Evolutionary conservation across 441 rosid species (phyloP).

Genomic region (Populus hybrid): DNA sequence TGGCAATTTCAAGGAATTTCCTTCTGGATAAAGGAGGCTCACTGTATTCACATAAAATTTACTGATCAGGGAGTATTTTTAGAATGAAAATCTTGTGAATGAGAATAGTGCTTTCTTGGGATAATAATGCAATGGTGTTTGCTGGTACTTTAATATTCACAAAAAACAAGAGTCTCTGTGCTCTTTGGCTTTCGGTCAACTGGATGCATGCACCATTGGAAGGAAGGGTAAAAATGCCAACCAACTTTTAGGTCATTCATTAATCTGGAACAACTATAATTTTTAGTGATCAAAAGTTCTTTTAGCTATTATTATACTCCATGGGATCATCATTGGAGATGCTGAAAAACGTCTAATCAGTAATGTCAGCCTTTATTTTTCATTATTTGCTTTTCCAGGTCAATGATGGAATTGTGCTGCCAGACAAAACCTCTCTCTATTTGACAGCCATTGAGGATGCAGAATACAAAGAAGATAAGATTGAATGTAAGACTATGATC

Average conservation of each 20-base stretch:
- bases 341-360: neutral
- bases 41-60: too few species aligned
- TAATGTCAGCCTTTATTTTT: conserved; percentile 1
- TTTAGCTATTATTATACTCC: too few species aligned
- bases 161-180: neutral
- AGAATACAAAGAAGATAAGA: conserved; percentile 92
- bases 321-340: neutral
- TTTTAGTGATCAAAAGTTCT: neutral
- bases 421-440: conserved; percentile 88
- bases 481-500: conserved; percentile 65
- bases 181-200: neutral
- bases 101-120: neutral
- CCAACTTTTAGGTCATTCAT: neutral
- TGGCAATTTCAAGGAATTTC: neutral
- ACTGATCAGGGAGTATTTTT: neutral
- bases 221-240: neutral
- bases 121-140: neutral
- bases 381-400: conserved; percentile 41
- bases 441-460: conserved; percentile 97
- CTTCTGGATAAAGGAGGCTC: too few species aligned
- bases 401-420: conserved; percentile 77
- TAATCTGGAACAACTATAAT: neutral
- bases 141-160: neutral
- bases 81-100: neutral
- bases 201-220: neutral